Evolutionary conservation across 768 basidiomycete genomes (phyloP), one percentile per base, ranked within the genome.

Genomic region (Termitomyces sp.): DNA sequence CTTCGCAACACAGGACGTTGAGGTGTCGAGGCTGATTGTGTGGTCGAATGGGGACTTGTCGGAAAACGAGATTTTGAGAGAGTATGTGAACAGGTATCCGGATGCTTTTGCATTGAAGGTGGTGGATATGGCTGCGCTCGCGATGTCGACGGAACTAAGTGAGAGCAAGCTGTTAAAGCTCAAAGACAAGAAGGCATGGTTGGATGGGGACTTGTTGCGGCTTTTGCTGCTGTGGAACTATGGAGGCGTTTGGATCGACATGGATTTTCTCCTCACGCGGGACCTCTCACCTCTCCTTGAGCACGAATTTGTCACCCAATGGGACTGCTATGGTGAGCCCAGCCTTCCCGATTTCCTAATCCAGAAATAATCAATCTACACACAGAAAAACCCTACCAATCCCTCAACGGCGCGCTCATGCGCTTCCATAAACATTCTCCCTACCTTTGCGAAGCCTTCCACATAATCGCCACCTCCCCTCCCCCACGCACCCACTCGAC

Each of bases 191-290:
- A 88, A 87, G 70, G 96, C 93, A 7, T 98, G 95, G 96, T 77
- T 97, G 30, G 96, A 98, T 65, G 95, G 96, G 0, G 96, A 98
- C 70, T 80, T 97, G 57, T 80, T 98, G n/a, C 78, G 96, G 53
- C 68, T 98, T 63, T 75, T 99, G 59, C 83, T 95, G 31, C 74
- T 97, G 36, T 98, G 95, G 92, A 85, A 83, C 61, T 86, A 83
- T 67, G 96, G 96, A 1, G 96, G 96, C 0, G 84, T 97, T 24
- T 98, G 96, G 96, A 80, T 98, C 49, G 96, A 99, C 70, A 97
- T 98, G 94, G 96, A 99, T 72, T 91, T 91, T 53, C 80, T 98
- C 56, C 76, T 98, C 62, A 96, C 93, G 47, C 78, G 96, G 56
- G 91, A 95, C 73, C 75, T 98, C 36, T 78, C 86, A 3, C 94